Evolutionary conservation across 2,329 filamentous ascomycete species (phyloP).

Genomic region (Neophaeococcomyces mojaviensis): DNA sequence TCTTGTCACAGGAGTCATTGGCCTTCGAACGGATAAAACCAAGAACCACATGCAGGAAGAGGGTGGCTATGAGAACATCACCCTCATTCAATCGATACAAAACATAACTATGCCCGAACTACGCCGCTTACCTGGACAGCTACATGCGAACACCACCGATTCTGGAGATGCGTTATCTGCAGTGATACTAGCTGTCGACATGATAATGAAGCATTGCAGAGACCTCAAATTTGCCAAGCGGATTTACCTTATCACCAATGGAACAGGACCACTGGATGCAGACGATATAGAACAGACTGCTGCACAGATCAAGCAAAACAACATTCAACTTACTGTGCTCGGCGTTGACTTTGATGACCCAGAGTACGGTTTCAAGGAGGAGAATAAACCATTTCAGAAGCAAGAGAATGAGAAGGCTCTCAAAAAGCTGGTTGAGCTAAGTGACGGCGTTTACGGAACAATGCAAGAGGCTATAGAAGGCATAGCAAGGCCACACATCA

Average conservation of each 20-base stretch:
- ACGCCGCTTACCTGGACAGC: constrained; percentile 52
- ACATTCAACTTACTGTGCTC: constrained; percentile 74
- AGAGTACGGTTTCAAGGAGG: constrained; percentile 86
- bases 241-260: constrained; percentile 82
- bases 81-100: constrained; percentile 55
- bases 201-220: constrained; percentile 74
- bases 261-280: constrained; percentile 61
- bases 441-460: constrained; percentile 70
- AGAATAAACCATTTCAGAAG: constrained; percentile 69
- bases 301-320: constrained; percentile 52
- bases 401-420: constrained; percentile 66
- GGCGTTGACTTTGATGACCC: constrained; percentile 90
- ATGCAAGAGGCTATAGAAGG: constrained; percentile 77
- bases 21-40: constrained; percentile 71
- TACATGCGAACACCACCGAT: constrained; percentile 61
- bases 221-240: constrained; percentile 73
- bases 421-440: constrained; percentile 57
- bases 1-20: constrained; percentile 69
- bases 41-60: constrained; percentile 58
- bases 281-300: constrained; percentile 52
- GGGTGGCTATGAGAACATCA: constrained; percentile 73
- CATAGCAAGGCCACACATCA: constrained; percentile 68
- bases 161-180: constrained; percentile 79
- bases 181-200: constrained; percentile 73
- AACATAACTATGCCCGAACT: constrained; percentile 67